Evolutionary conservation across 2,329 filamentous ascomycete genomes (phyloP), one percentile per base, ranked within the genome.

Genomic region (Conoideocrella luteorostrata): DNA sequence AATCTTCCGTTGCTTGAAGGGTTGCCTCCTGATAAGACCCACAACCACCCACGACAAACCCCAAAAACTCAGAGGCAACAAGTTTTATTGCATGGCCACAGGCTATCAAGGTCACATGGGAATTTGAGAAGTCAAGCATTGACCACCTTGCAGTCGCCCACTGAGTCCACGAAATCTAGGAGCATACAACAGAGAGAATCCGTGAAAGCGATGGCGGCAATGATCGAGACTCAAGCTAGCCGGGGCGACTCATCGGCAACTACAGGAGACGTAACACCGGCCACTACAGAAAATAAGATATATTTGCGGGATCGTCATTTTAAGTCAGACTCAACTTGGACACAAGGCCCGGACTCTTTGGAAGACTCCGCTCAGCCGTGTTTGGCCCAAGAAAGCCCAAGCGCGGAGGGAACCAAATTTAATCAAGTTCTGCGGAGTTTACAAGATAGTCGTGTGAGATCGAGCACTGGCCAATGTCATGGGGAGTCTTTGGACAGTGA

Each of bases 191-290:
- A 59, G 18, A 49, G 44, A 46, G 54, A 56, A 17, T 56, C 61
- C 3, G 73, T 76, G 11, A 72, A 61, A 50, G 71, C 70, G 2
- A 75, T 78, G 63, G 68, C 74, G 4, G 74, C 74, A 28, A 65
- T 69, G 53, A 77, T 77, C 54, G 71, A 78, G 48, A 65, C 52
- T 7, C 52, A 54, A 12, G 13, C 47, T 51, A 7, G 23, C 28
- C 32, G 36, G 44, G 20, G 15, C 5, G 26, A 35, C n/a, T 34
- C 20, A 18, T 21, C 32, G 6, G 18, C 24, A 15, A 13, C 9
- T 13, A 38, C 18, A 30, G 29, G 29, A 21, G 28, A 33, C 15
- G 5, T 10, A 7, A n/a, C 6, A 22, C 10, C 28, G 26, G n/a
- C n/a, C n/a, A 29, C 28, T 23, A 41, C 22, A 10, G 41, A 22